Evolutionary conservation across 441 rosid genomes (phyloP).

Genomic region (Populus hybrid): DNA sequence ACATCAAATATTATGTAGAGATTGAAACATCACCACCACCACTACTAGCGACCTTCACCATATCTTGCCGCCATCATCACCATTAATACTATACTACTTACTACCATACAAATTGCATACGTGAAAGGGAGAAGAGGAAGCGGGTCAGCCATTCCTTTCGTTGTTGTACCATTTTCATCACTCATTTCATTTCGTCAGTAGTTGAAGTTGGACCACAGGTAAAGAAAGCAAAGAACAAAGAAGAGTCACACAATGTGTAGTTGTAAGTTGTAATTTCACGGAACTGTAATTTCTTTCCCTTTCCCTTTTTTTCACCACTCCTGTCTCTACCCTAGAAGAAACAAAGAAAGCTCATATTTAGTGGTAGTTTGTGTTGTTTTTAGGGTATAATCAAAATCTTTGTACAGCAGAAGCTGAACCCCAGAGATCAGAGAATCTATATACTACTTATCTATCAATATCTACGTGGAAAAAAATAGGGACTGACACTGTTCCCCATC

Average conservation of each 20-base stretch:
- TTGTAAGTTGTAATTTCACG: conserved; percentile 40
- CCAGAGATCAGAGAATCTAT: background rate
- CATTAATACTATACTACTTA: conserved; percentile 34
- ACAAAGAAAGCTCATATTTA: conserved; percentile 24
- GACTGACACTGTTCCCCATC: background rate
- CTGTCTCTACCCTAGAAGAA: conserved; percentile 30
- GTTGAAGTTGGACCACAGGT: conserved; percentile 44
- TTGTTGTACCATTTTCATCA: conserved; percentile 35
- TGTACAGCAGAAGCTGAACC: conserved; percentile 27
- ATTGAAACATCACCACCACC: conserved; percentile 23
- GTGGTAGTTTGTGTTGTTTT: conserved; percentile 22
- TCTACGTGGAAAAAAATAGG: background rate
- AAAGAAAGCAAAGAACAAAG: conserved; percentile 14
- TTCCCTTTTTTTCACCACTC: conserved; percentile 9
- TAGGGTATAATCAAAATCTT: conserved; percentile 28
- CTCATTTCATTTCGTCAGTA: conserved; percentile 21
- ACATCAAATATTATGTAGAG: conserved; percentile 35
- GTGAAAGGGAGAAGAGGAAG: conserved; percentile 38
- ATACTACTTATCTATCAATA: background rate
- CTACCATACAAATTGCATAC: conserved; percentile 53
- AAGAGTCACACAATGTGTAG: conserved; percentile 26
- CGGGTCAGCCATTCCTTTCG: conserved; percentile 43
- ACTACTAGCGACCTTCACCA: background rate
- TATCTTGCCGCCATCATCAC: background rate
- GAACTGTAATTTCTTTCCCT: conserved; percentile 24